Conservation (phyloP, 2,329 filamentous ascomycete species). For the Penicillium sp. region DNA sequence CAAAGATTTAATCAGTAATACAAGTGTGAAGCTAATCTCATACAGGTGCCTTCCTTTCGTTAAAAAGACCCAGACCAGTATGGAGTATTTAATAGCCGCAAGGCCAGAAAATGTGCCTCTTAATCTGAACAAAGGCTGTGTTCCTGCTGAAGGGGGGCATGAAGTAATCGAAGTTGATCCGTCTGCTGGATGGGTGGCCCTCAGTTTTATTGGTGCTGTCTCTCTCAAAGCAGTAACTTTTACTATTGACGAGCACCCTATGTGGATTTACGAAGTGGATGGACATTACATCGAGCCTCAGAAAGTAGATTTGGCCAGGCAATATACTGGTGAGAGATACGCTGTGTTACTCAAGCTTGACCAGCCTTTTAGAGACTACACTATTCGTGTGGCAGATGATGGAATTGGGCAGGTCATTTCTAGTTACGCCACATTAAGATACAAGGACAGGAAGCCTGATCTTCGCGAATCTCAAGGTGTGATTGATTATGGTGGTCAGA, state of each 20-base stretch:
- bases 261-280: constrained; percentile 38
- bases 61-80: constrained; percentile 9
- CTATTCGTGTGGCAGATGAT: constrained; percentile 47
- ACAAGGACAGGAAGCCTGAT: constrained; percentile 23
- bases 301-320: constrained; percentile 23
- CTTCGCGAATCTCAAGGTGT: constrained; percentile 31
- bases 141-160: constrained; percentile 40
- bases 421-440: constrained; percentile 48
- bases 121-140: constrained; percentile 38
- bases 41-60: constrained; percentile 14
- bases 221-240: constrained; percentile 48
- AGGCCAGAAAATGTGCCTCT: constrained; percentile 22
- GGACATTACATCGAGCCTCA: constrained; percentile 36
- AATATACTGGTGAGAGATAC: constrained; percentile 31
- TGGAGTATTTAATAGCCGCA: constrained; percentile 8
- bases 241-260: constrained; percentile 36
- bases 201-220: constrained; percentile 54
- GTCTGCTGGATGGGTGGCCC: constrained; percentile 47
- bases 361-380: constrained; percentile 35
- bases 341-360: constrained; percentile 37
- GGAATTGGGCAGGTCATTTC: constrained; percentile 51
- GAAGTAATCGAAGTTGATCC: constrained; percentile 44
- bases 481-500: constrained; percentile 49
- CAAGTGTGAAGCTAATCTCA: not conserved
- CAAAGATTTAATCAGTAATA: not conserved